These are phyloP conservation scores for Harringtonia aguacate DNA, from an alignment of 2,329 filamentous ascomycete species.

Conservation along the genomic window DNA sequence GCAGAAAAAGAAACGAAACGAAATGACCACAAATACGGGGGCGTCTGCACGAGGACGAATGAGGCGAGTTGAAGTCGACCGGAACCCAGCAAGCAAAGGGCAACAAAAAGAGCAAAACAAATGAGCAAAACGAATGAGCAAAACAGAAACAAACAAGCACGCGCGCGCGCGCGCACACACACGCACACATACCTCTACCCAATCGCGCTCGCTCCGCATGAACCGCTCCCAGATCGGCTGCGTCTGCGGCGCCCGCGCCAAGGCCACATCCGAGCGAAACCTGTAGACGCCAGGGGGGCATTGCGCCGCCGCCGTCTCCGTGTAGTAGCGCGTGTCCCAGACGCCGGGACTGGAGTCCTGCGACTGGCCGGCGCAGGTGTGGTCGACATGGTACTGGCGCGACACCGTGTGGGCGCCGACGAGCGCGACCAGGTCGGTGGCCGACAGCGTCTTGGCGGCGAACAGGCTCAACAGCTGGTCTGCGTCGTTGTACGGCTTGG, in stretches of 20 bases:
- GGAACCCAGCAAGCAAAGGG: too few species aligned
- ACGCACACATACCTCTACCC: conserved; percentile 27
- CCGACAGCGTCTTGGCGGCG: conserved; percentile 35
- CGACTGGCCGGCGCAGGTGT: conserved; percentile 22
- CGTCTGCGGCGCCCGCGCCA: conserved; percentile 26
- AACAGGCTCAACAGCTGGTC: conserved; percentile 35
- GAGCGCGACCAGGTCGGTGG: conserved; percentile 39
- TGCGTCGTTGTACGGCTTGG: conserved; percentile 26
- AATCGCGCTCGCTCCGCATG: conserved; percentile 23
- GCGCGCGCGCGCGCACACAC: too few species aligned
- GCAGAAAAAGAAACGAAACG: neutral
- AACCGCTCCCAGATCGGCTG: conserved; percentile 26
- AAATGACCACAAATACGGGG: too few species aligned
- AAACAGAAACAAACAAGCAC: neutral
- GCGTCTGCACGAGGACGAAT: too few species aligned
- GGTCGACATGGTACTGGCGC: conserved; percentile 34
- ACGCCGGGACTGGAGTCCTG: conserved; percentile 37
- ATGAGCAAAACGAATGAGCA: too few species aligned
- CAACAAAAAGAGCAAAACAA: too few species aligned
- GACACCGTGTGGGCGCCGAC: conserved; percentile 42
- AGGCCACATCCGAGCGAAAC: conserved; percentile 29
- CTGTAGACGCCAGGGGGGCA: conserved; percentile 21
- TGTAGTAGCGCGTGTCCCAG: conserved; percentile 41
- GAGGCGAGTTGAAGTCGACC: neutral
- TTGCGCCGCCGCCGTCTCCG: conserved; percentile 22